Base-by-base conservation (phyloP, 2,329 filamentous ascomycete species). In the Pseudocercospora eumusae region DNA sequence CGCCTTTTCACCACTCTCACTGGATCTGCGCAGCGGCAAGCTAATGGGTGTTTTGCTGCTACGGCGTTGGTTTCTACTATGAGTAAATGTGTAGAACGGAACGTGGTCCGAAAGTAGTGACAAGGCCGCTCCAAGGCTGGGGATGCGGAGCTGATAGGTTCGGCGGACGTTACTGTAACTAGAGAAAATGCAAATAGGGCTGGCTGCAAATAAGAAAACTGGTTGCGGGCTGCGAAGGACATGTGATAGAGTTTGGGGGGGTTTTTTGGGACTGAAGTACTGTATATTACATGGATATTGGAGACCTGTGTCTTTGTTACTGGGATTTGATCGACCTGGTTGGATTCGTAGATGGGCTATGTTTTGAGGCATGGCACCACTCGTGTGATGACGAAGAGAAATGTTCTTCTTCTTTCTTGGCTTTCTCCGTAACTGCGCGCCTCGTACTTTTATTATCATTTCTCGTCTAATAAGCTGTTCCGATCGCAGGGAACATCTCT, bases 31-130 rank as follows among this genome's bases (percentile, higher is more conserved):
- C 8, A 10, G 18, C 55, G 55, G 55, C 9, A 42, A 42, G 36
- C 55, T 57, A 57, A 28, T 45, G 36, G 55, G 23, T 57, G 55
- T 45, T 45, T 7, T 44, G 23, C 33, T 25, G 20, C 36, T 45
- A 45, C 36, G 55, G 55, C 55, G 55, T 45, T 57, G 36, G 55
- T 45, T 57, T 57, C 55, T 57, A 45, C 33, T 57, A 23, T 11
- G 9, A 45, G 55, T 45, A 57, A 44, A 52, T 28, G 25, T 52
- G 25, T 28, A 15, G 47, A 52, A 50, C 33, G 20, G 36, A n/a
- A 20, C 13, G 21, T n/a, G 15, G 31, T 25, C 47, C 25, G 25
- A 52, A 40, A 52, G 47, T 52, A 23, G 47, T 25, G 15, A 52
- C 21, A 45, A 3, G 23, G 42, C 42, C 42, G 42, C 20, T 44